Conservation (phyloP, 2,329 filamentous ascomycete species). For the Penicillium sp. region DNA sequence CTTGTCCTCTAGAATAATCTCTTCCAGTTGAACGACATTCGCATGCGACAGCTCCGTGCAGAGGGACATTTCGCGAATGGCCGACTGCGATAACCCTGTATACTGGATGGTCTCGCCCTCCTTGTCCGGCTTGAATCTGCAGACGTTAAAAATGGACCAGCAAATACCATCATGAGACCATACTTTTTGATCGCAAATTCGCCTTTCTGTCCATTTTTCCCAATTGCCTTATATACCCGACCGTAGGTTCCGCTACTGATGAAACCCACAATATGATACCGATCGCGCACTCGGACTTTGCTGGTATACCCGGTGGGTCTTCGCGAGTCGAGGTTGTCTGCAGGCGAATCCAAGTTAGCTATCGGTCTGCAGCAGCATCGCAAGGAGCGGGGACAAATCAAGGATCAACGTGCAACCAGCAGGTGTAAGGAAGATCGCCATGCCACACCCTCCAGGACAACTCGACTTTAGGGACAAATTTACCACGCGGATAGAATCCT, state of each 20-base stretch:
- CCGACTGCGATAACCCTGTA: slow-evolving; percentile 95
- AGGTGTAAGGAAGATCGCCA: slow-evolving; percentile 9
- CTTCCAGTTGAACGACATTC: slow-evolving; percentile 84
- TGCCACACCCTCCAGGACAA: slow-evolving; percentile 1
- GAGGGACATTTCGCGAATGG: slow-evolving; percentile 93
- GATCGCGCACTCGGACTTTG: slow-evolving; percentile 84
- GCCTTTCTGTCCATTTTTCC: slow-evolving; percentile 64
- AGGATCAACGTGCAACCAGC: slow-evolving; percentile 9
- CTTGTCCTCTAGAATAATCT: slow-evolving; percentile 97
- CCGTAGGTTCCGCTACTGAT: slow-evolving; percentile 98
- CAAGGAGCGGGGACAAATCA: slow-evolving; percentile 14
- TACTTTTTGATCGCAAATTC: slow-evolving; percentile 98
- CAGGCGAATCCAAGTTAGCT: slow-evolving; percentile 22
- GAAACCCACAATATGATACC: slow-evolving; percentile 95
- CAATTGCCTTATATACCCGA: slow-evolving; percentile 89
- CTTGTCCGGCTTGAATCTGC: slow-evolving; percentile 88
- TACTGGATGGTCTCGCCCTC: slow-evolving; percentile 93
- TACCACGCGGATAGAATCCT: slow-evolving; percentile 41
- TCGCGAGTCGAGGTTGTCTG: slow-evolving; percentile 36
- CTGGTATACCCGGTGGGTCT: slow-evolving; percentile 50
- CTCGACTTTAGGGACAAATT: slow-evolving; percentile 19
- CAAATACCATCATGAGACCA: slow-evolving; percentile 17
- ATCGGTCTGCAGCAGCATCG: slow-evolving; percentile 8
- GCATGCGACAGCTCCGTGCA: slow-evolving; percentile 85
- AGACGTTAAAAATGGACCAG: slow-evolving; percentile 11